A percentile compares a stretch with the other conserved stretches of the same genome.
These are phyloP conservation scores for Rhinocladiella mackenziei DNA, from an alignment of 2,329 filamentous ascomycete species.

Conservation along the genomic window DNA sequence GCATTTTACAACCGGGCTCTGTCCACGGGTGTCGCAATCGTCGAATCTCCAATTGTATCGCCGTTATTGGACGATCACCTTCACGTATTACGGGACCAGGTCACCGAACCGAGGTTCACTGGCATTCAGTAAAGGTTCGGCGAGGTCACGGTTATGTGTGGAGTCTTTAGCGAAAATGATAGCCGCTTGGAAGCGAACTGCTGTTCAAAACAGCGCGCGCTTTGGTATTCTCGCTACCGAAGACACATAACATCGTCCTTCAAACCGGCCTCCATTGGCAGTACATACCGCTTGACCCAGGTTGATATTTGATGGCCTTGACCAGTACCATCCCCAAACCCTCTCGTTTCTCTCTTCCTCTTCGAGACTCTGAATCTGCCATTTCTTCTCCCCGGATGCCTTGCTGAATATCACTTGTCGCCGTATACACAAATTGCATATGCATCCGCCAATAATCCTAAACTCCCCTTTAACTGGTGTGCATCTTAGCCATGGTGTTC, in stretches of 20 bases:
- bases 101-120: slow-evolving; percentile 3
- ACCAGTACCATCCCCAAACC: neutral
- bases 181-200: too few relatives aligned
- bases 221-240: slow-evolving; percentile 22
- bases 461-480: neutral
- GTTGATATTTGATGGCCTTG: slow-evolving; percentile 3
- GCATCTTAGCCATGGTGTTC: slow-evolving; percentile 91
- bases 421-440: slow-evolving; percentile 15
- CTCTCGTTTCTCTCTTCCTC: neutral
- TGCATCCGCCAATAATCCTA: neutral
- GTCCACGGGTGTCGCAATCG: neutral
- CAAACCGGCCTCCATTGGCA: slow-evolving; percentile 5
- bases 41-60: too few relatives aligned
- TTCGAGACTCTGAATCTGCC: too few relatives aligned
- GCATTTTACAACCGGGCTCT: slow-evolving; percentile 7
- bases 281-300: neutral
- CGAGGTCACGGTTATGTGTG: too few relatives aligned
- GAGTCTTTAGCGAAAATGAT: too few relatives aligned
- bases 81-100: too few relatives aligned
- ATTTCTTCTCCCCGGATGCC: too few relatives aligned
- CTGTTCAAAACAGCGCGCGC: slow-evolving; percentile 3
- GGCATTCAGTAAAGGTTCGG: neutral
- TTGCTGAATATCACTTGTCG: too few relatives aligned
- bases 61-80: too few relatives aligned
- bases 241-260: slow-evolving; percentile 25